Base-by-base conservation (phyloP, 306 rosid species). In the Canavalia gladiata region DNA sequence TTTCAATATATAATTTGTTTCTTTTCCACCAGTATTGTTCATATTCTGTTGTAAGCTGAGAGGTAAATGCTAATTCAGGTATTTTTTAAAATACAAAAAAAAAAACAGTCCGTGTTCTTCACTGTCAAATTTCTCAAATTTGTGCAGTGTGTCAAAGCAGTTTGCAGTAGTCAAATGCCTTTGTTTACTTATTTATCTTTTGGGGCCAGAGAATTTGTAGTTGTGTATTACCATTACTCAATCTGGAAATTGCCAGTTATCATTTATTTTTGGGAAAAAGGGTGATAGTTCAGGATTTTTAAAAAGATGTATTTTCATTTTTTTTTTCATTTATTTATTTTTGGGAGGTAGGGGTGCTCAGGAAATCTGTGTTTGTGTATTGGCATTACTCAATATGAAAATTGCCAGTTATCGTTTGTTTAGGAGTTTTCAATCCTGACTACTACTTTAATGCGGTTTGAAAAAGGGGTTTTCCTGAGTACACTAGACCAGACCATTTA, bases 401-500 rank as follows among this genome's bases (percentile, higher is more conserved):
- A 68, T 86, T 46, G 28, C 60, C 12, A 9, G 73, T 54, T 74
- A 46, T 78, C n/a, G 37, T 69, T 72, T 75, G 55, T 52, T 68
- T 83, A 9, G 43, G 57, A 70, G 65, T 7, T 58, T 33, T 45
- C 69, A 68, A 68, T 46, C 5, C 82, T 72, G 62, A 18, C 51
- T 9, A 11, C 71, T 39, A 18, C 25, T 29, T 65, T 43, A 67
- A 35, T 46, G 56, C 33, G 31, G 9, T 59, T 33, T 18, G 25
- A 12, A 35, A 12, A 66, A 50, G 42, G 11, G 63, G 35, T 28
- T 39, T 68, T 66, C 31, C 7, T 11, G 28, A 56, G 43, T 33
- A 11, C 51, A 59, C 37, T 49, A n/a, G 29, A 60, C 10, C 13
- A 3, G n/a, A 30, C 60, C 13, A 39, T 5, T 68, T 55, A 18